Percentiles rank a stretch among this genome's conserved stretches.
phyloP scores from a whole-genome alignment of 2,329 filamentous ascomycete genomes.

The Calonectria multiphialidica region DNA sequence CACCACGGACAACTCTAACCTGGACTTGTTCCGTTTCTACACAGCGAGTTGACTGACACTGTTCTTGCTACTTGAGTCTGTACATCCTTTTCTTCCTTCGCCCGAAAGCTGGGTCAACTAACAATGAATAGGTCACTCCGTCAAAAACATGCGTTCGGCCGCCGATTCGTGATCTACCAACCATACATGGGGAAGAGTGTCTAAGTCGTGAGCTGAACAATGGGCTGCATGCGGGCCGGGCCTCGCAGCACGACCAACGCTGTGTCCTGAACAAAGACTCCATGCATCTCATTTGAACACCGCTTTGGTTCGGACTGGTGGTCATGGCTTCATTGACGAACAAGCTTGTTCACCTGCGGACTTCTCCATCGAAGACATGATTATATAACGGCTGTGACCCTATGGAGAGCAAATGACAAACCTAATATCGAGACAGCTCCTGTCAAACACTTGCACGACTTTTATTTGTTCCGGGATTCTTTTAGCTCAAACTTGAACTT shows the following conservation, averaged over 20 bases:
- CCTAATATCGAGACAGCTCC: not conserved
- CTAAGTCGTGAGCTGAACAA: not conserved
- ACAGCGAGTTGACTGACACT: not conserved
- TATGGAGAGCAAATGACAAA: not conserved
- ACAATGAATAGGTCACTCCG: not conserved
- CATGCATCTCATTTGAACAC: slow-evolving; percentile 4
- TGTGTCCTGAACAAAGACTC: slow-evolving; percentile 1
- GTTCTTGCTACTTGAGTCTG: not conserved
- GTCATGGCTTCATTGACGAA: not conserved
- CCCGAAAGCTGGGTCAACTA: not conserved
- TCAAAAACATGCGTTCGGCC: not conserved
- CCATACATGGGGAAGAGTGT: not conserved
- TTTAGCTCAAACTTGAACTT: not conserved
- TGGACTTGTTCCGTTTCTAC: not conserved
- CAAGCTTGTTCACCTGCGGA: not conserved
- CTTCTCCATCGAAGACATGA: not conserved
- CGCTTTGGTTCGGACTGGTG: not conserved
- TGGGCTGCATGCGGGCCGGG: not conserved
- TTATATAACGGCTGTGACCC: not conserved
- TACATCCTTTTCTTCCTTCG: not conserved
- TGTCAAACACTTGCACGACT: not conserved
- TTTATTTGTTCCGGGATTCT: too few species aligned
- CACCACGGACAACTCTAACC: not conserved
- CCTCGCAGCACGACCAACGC: not conserved
- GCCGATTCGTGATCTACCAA: not conserved